Base-by-base conservation (phyloP, 108 stramenopile genomes). In the Heterococcus sp. region DNA sequence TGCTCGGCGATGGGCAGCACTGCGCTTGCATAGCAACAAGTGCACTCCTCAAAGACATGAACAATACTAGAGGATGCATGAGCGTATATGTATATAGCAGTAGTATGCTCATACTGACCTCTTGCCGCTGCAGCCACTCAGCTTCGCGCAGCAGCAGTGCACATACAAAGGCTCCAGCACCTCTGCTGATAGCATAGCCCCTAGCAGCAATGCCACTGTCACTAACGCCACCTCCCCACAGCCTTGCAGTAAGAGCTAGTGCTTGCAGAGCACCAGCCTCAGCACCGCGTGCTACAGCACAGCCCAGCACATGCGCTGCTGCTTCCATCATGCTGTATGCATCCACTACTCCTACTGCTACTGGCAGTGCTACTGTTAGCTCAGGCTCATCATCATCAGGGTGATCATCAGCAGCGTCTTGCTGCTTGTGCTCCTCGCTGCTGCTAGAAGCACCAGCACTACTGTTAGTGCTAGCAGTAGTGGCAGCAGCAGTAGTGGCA, bases 181-280 rank as follows among this genome's bases (percentile, higher is more conserved):
- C 21, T 21, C 46, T 58, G 46, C 8, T 21, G 21, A 58, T 8
- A 21, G 46, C 46, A 21, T 58, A 58, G 46, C 46, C 46, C 8
- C 46, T 14, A 21, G 14, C 46, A 14, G 46, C 46, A 58, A 58
- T 58, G 14, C 8, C 46, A 58, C 14, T 58, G 46, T 21, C 46
- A n/a, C n/a, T n/a, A n/a, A n/a, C n/a, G n/a, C n/a, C n/a, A n/a
- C n/a, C n/a, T n/a, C n/a, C n/a, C n/a, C 46, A 58, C 46, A 58
- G 8, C 46, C 14, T 58, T 8, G 46, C 46, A 58, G 46, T 21
- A 21, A 58, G 46, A 8, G 46, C 21, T 21, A 58, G 46, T 58
- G 68, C 75, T 68, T 76, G 75, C 75, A 76, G 26, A 21, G 34
- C 75, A 27, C 38, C 66, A 38, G 75, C 75, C 29, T 76, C 75